Conservation (phyloP, 805 yeast genomes). For the Saturnispora diversa region DNA sequence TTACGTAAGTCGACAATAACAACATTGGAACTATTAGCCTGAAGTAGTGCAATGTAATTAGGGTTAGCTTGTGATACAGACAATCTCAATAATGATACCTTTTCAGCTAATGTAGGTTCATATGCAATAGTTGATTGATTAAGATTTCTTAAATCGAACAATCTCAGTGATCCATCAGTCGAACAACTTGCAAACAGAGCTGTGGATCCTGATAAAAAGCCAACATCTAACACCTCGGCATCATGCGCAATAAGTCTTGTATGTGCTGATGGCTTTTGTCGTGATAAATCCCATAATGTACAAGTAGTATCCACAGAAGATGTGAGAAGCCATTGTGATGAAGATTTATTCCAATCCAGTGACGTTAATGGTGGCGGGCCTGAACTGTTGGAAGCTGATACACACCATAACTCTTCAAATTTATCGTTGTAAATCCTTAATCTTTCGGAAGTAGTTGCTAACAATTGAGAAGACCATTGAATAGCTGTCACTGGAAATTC, state of each 20-base stretch:
- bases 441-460: constrained; percentile 68
- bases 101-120: constrained; percentile 45
- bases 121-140: constrained; percentile 94
- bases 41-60: constrained; percentile 77
- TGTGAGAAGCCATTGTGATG: constrained; percentile 66
- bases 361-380: constrained; percentile 76
- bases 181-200: constrained; percentile 87
- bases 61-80: constrained; percentile 75
- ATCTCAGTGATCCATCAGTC: constrained; percentile 89
- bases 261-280: constrained; percentile 57
- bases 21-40: constrained; percentile 57
- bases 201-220: constrained; percentile 65
- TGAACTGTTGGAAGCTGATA: constrained; percentile 2
- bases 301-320: constrained; percentile 94
- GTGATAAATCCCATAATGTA: constrained; percentile 83
- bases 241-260: constrained; percentile 97
- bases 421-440: constrained; percentile 41
- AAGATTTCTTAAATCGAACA: constrained; percentile 79
- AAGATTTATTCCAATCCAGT: constrained; percentile 82
- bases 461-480: constrained; percentile 59
- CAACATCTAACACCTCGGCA: constrained; percentile 87
- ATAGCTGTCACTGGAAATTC: constrained; percentile 65
- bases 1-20: constrained; percentile 75
- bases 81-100: constrained; percentile 57
- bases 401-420: constrained; percentile 9